phyloP scores from a whole-genome alignment of 129 eudicot species.

The Escallonia herrerae region DNA sequence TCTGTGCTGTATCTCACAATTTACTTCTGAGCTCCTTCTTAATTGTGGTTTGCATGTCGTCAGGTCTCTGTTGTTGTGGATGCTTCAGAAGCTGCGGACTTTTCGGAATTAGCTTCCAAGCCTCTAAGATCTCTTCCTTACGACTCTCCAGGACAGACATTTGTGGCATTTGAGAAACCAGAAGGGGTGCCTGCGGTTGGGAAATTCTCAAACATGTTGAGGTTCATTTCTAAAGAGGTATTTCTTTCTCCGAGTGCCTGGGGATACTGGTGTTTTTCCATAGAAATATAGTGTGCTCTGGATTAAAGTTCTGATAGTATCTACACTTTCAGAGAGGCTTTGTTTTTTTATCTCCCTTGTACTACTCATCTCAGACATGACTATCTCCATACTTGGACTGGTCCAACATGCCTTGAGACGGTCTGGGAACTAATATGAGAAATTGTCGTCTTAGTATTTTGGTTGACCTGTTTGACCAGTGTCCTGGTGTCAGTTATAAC shows the following conservation, averaged over 20 bases:
- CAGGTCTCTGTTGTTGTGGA: constrained; percentile 87
- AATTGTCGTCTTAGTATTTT: neutral
- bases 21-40: neutral
- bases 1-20: neutral
- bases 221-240: constrained; percentile 89
- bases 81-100: constrained; percentile 96
- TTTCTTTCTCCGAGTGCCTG: neutral
- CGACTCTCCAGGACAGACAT: constrained; percentile 91
- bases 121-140: constrained; percentile 72
- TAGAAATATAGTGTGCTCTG: no score
- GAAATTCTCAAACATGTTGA: constrained; percentile 66
- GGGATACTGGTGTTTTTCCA: neutral
- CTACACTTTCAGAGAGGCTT: neutral
- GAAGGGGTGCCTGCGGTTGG: constrained; percentile 82
- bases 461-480: no score
- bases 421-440: neutral
- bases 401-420: neutral
- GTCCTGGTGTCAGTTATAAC: no score
- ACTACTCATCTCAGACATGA: no score
- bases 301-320: neutral
- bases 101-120: constrained; percentile 64
- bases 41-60: constrained; percentile 5
- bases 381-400: neutral
- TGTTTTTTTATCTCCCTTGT: neutral
- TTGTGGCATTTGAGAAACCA: constrained; percentile 88